Base-by-base conservation (phyloP, 306 rosid genomes). In the Vigna mungo region DNA sequence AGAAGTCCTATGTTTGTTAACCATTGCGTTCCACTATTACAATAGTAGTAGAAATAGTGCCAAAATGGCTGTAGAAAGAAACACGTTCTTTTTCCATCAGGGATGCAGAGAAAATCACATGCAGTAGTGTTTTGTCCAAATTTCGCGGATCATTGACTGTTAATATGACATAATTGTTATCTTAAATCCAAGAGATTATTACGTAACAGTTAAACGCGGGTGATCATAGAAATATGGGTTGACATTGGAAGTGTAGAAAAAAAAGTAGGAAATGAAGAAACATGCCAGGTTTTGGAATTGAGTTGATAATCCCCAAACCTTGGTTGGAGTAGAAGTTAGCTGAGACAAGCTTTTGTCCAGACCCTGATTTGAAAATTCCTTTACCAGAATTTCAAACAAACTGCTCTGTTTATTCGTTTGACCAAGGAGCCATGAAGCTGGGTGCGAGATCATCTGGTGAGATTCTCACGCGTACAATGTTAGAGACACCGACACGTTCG, bases 51-150 rank as follows among this genome's bases (percentile, higher is more conserved):
- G 16, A 2, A 8, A 18, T 47, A 23, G 56, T 23, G 58, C 23
- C 36, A 48, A 56, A 37, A 67, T 51, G 62, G 75, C 47, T 15
- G 52, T 32, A 66, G 55, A 60, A 59, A 37, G 55, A 60, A 59
- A 37, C 43, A 27, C 7, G 46, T 74, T 21, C 78, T 23, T 30
- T 74, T 74, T n/a, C 27, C 70, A 74, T 61, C 66, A 54, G 21
- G 69, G 63, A 55, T 44, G 32, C 32, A 75, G 27, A 55, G 66
- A 65, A 46, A 48, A 30, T 64, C 18, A 17, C 15, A 39, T 39
- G 5, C 71, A 18, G 10, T 8, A n/a, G 13, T 15, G 46, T 62
- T 44, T 44, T 11, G 3, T 49, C 20, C 56, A 16, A 51, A 1
- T 16, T 6, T 51, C 23, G n/a, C 10, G 9, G 21, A 21, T 16